Base-by-base conservation (phyloP, 202 grass and related monocot species). In the Panicum hallii region DNA sequence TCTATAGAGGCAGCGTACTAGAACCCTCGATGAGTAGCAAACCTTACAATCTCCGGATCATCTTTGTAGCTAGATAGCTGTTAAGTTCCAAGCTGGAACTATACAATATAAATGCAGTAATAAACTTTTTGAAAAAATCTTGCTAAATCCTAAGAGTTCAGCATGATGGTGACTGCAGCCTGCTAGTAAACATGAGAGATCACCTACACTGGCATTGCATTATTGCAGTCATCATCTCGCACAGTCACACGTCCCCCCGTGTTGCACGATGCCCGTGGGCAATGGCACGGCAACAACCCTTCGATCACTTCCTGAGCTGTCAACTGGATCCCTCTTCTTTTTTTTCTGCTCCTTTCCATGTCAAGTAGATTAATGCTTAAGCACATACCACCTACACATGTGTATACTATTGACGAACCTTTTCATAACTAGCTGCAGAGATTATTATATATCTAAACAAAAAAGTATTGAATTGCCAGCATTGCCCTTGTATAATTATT, bases 401-500 rank as follows among this genome's bases (percentile, higher is more conserved):
- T 80, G 67, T 75, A 69, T 46, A 90, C 67, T 73, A 79, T 44
- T 75, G 79, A 52, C 60, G 0, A 72, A 10, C 36, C 54, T 44
- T 69, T 83, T 83, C 63, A 9, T 42, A 16, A 22, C 57, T 83
- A 75, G 82, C 77, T 64, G 54, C 52, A 10, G 22, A 50, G n/a
- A 77, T 75, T 44, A 38, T 38, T 34, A 38, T 38, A 69, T 83
- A 55, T 53, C 0, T 40, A 40, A 64, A n/a, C 14, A 69, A 60
- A 56, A 12, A 56, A 38, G 36, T 11, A 63, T 32, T 1, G 52
- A 79, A 83, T 55, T 87, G n/a, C 75, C 76, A 72, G 84, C 75
- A 80, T n/a, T 77, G 85, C 76, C 75, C 80, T 48, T 72, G 79
- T 44, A 1, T 43, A 11, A 87, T 87, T 63, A 80, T 71, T 58